Evolutionary conservation across 2,329 filamentous ascomycete species (phyloP), one percentile per base, ranked within the genome.

Genomic region (Blumeria graminis): DNA sequence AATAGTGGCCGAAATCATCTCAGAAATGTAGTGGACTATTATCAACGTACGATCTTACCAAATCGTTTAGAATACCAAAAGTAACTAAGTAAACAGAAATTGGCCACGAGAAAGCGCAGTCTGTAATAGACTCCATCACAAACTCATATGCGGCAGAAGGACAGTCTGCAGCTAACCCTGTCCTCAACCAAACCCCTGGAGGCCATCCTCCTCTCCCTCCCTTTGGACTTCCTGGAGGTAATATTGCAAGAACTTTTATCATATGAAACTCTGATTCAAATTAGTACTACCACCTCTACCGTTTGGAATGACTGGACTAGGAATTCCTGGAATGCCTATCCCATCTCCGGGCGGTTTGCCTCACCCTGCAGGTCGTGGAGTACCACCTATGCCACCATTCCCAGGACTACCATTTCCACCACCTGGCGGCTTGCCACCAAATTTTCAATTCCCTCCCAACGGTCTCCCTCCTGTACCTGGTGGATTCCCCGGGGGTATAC

Each of bases 11-110:
- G 90, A 65, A 98, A 98, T 73, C 92, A 98, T 68, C 73, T 98
- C 60, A 86, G 92, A 66, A 98, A 98, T 70, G 92, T 98, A 34
- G 84, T 95, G 64, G 89, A 95, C 68, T 98, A 98, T 73, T 98
- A 98, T 70, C 89, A 96, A 72, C 88, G 85, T 89, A 71, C 58
- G 22, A 75, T 68, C 50, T 14, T 32, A 41, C 36, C 18, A 34
- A 14, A 11, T 54, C 18, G 32, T 32, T 41, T 28, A 55, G 9
- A 1, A 14, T 38, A 3, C 3, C 11, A 16, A 28, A 35, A 57
- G 52, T 60, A 56, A 60, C 38, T 32, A 41, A 13, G 43, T 16
- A 6, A n/a, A 7, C 66, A 90, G 86, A 96, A 73, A 96, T 98
- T 69, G 92, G 90, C 52, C 90, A 95, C 70, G 92, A 96, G 72